Evolutionary conservation across 1,284 basidiomycete genomes (phyloP).

Genomic region (Ustilago loliicola): DNA sequence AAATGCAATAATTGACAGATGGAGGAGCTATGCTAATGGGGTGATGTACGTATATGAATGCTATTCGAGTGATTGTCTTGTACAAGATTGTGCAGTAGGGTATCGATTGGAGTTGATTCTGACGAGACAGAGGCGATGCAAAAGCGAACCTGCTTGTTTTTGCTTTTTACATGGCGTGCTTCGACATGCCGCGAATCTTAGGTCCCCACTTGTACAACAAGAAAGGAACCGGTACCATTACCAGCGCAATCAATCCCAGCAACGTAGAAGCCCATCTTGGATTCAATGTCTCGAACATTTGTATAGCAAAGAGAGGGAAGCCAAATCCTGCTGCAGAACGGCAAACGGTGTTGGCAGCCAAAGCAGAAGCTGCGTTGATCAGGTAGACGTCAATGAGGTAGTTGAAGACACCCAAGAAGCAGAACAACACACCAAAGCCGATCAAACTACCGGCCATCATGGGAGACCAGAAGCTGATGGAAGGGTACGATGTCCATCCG

Average conservation of each 20-base stretch:
- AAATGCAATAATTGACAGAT: too few relatives aligned
- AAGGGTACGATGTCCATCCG: constrained; percentile 59
- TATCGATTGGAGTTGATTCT: too few relatives aligned
- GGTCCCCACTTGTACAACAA: constrained; percentile 72
- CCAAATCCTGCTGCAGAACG: constrained; percentile 77
- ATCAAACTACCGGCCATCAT: constrained; percentile 73
- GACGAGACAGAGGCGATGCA: too few relatives aligned
- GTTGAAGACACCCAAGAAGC: constrained; percentile 74
- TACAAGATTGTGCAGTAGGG: too few relatives aligned
- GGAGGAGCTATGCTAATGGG: too few relatives aligned
- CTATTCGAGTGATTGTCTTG: too few relatives aligned
- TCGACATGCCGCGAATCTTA: constrained; percentile 69
- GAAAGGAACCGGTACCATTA: constrained; percentile 80
- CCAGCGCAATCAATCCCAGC: constrained; percentile 79
- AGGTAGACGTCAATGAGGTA: constrained; percentile 74
- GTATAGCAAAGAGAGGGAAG: constrained; percentile 73
- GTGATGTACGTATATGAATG: too few relatives aligned
- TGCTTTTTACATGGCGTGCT: constrained; percentile 44
- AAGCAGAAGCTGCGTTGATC: constrained; percentile 73
- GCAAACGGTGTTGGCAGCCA: constrained; percentile 79
- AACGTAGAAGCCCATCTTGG: constrained; percentile 82
- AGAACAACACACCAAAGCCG: constrained; percentile 73
- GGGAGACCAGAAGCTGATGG: constrained; percentile 72
- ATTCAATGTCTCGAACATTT: constrained; percentile 75
- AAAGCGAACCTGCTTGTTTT: too few relatives aligned